Conservation (phyloP, 768 basidiomycete species). For the Suillus subaureus region DNA sequence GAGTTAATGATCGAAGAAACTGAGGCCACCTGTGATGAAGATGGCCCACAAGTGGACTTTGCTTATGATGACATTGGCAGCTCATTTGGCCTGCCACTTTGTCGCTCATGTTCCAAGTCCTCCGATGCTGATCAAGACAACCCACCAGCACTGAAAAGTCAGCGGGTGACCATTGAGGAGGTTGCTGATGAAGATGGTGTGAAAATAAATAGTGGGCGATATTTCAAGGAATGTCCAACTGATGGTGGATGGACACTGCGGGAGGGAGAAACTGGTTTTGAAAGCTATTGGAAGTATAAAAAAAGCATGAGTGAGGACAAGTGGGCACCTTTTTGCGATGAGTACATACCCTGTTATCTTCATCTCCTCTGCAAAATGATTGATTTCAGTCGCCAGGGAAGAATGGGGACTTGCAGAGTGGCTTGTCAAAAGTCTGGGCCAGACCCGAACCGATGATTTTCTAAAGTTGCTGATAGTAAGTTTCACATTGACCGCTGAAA, state of each 20-base stretch:
- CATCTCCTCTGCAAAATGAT: too few species aligned
- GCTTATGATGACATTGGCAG: not conserved
- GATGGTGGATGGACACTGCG: not conserved
- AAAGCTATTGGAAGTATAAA: not conserved
- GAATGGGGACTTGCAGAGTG: too few species aligned
- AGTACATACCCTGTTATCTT: not conserved
- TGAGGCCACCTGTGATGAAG: too few species aligned
- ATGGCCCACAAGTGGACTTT: too few species aligned
- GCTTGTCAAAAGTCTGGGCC: too few species aligned
- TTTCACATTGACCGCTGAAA: too few species aligned
- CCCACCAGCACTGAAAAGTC: not conserved
- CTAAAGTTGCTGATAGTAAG: too few species aligned
- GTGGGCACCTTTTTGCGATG: slow-evolving; percentile 27
- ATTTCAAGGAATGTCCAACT: not conserved
- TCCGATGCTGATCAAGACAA: not conserved
- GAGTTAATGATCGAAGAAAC: not conserved
- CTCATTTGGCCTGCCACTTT: too few species aligned
- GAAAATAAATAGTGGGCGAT: not conserved
- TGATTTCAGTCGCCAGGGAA: not conserved
- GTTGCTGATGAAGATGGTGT: slow-evolving; percentile 1
- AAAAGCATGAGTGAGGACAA: not conserved
- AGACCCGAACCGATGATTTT: too few species aligned
- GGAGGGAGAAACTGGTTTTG: not conserved
- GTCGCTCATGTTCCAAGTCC: not conserved
- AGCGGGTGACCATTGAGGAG: not conserved